These are phyloP conservation scores for Lactuca sativa DNA, from an alignment of 129 eudicot genomes.

Conservation along the genomic window DNA sequence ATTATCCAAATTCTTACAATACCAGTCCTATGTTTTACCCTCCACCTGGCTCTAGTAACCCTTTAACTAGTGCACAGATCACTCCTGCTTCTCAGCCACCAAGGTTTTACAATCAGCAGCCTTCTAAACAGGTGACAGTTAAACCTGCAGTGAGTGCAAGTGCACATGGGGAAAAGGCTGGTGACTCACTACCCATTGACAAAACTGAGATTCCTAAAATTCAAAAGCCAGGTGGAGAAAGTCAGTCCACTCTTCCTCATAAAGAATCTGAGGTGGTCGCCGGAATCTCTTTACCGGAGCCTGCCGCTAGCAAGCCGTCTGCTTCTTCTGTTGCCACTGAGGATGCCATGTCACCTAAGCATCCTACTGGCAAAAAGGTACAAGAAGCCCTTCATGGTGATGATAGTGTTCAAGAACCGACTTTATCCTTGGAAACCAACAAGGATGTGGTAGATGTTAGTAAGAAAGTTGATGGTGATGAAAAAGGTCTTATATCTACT, in stretches of 20 bases:
- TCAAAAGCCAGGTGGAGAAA: constrained; percentile 36
- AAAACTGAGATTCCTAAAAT: constrained; percentile 37
- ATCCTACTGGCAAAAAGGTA: constrained; percentile 22
- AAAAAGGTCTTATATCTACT: constrained; percentile 11
- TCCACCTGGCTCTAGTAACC: constrained; percentile 51
- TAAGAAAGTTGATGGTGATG: constrained; percentile 22
- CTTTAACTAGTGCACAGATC: constrained; percentile 42
- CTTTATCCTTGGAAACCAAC: constrained; percentile 23
- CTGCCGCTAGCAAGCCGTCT: constrained; percentile 7
- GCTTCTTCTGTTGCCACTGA: constrained; percentile 27
- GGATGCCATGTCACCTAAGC: constrained; percentile 26
- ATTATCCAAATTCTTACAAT: constrained; percentile 54
- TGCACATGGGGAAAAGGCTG: constrained; percentile 48
- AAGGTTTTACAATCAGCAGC: constrained; percentile 42
- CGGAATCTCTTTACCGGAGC: constrained; percentile 30
- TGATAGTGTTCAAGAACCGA: constrained; percentile 15
- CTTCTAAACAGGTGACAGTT: constrained; percentile 53
- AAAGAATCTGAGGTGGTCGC: constrained; percentile 34
- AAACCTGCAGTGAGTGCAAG: constrained; percentile 54
- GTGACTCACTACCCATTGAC: constrained; percentile 30
- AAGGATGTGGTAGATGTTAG: constrained; percentile 26
- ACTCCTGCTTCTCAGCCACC: constrained; percentile 60
- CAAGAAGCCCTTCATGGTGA: constrained; percentile 22
- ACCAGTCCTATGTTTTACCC: constrained; percentile 30
- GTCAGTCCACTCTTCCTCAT: constrained; percentile 20